phyloP scores from a whole-genome alignment of 2,329 filamentous ascomycete genomes.

The Berkeleyomyces basicola region DNA sequence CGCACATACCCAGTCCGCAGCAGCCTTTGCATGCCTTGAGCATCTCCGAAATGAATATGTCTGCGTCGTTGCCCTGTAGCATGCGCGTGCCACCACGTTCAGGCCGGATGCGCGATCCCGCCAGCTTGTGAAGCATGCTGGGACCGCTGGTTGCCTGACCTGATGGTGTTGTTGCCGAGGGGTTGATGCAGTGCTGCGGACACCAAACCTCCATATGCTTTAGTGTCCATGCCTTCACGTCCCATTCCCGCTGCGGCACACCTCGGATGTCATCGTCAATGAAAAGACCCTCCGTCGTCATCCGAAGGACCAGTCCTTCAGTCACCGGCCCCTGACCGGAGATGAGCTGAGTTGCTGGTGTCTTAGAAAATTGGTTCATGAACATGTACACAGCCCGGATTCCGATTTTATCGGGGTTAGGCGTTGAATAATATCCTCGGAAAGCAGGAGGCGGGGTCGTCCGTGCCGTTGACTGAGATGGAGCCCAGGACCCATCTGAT shows the following conservation, averaged over 20 bases:
- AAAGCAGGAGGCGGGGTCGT: slow-evolving; percentile 71
- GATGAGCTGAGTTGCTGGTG: slow-evolving; percentile 79
- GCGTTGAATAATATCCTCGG: slow-evolving; percentile 65
- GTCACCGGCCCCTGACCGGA: slow-evolving; percentile 74
- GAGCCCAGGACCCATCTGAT: slow-evolving; percentile 75
- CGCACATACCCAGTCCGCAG: slow-evolving; percentile 38
- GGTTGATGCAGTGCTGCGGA: slow-evolving; percentile 42
- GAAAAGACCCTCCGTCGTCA: slow-evolving; percentile 87
- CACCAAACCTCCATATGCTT: slow-evolving; percentile 85
- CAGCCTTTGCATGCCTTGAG: slow-evolving; percentile 47
- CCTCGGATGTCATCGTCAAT: slow-evolving; percentile 89
- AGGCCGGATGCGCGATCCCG: slow-evolving; percentile 28
- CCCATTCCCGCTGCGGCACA: slow-evolving; percentile 94
- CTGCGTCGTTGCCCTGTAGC: slow-evolving; percentile 47
- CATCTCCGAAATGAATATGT: slow-evolving; percentile 45
- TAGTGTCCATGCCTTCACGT: slow-evolving; percentile 94
- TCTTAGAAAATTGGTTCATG: slow-evolving; percentile 73
- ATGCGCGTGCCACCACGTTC: slow-evolving; percentile 33
- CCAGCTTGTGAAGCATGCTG: slow-evolving; percentile 32
- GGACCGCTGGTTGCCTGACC: slow-evolving; percentile 23
- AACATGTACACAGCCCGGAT: slow-evolving; percentile 88
- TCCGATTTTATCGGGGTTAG: slow-evolving; percentile 89
- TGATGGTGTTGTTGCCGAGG: slow-evolving; percentile 26
- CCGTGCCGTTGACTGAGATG: slow-evolving; percentile 65
- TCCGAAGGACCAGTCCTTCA: slow-evolving; percentile 78